Percentiles rank a stretch among this genome's conserved stretches.
These are phyloP conservation scores for Populus simonii DNA, from an alignment of 345 rosid species.

Conservation along the genomic window DNA sequence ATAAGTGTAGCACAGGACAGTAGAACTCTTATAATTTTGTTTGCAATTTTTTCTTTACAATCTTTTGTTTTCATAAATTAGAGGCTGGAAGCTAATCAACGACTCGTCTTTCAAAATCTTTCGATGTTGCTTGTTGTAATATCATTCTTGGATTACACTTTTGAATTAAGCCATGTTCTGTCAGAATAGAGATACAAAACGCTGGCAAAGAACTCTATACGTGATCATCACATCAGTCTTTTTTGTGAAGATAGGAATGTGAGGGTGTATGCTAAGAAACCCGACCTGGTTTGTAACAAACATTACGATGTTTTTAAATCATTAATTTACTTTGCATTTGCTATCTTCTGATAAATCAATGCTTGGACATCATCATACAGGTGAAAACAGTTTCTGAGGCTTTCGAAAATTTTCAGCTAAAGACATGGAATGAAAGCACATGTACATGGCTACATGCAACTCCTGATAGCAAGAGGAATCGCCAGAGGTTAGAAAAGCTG, in stretches of 20 bases:
- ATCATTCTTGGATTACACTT: neutral
- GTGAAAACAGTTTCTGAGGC: slow-evolving; percentile 45
- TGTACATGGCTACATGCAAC: slow-evolving; percentile 11
- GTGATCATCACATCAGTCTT: slow-evolving; percentile 36
- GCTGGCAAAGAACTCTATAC: slow-evolving; percentile 6
- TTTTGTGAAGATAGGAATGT: slow-evolving; percentile 45
- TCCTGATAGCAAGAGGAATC: slow-evolving; percentile 15
- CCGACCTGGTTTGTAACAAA: slow-evolving; percentile 42
- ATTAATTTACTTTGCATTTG: neutral
- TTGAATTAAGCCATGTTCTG: neutral
- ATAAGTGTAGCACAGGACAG: neutral
- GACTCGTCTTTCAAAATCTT: neutral
- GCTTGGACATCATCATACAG: slow-evolving; percentile 17
- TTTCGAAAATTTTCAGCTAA: slow-evolving; percentile 43
- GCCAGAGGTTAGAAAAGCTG: neutral
- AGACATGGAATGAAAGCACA: slow-evolving; percentile 20
- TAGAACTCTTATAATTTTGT: neutral
- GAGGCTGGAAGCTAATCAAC: neutral
- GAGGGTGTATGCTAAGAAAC: slow-evolving; percentile 55
- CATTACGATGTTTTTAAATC: neutral
- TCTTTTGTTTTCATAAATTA: neutral
- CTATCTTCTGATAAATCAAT: neutral
- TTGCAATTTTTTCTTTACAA: neutral
- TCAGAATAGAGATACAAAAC: neutral
- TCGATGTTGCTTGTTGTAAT: neutral